These are phyloP conservation scores for Salisapilia sapeloensis DNA, from an alignment of 352 stramenopile genomes.

Conservation along the genomic window DNA sequence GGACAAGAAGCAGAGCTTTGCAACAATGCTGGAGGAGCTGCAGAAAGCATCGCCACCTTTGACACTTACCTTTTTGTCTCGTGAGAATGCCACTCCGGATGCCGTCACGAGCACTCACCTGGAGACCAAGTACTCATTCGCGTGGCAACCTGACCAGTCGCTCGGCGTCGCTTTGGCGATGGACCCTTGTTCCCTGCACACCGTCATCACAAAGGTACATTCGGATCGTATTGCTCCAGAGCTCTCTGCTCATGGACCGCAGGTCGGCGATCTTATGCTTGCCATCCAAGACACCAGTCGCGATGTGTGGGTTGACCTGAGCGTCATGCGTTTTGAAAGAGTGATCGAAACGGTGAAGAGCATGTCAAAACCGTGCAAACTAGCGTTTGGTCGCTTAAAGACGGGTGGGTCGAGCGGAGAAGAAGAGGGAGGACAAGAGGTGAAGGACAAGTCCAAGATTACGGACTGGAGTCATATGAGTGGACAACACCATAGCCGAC, in stretches of 20 bases:
- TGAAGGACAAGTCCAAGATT: slow-evolving; percentile 4
- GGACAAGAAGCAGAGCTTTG: slow-evolving; percentile 18
- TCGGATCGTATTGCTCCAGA: slow-evolving; percentile 30
- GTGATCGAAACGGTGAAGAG: slow-evolving; percentile 27
- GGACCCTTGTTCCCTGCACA: slow-evolving; percentile 58
- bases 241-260: slow-evolving; percentile 26
- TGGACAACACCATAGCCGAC: slow-evolving; percentile 7
- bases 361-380: slow-evolving; percentile 31
- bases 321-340: slow-evolving; percentile 53
- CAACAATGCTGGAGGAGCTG: slow-evolving; percentile 33
- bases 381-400: slow-evolving; percentile 35
- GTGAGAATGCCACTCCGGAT: slow-evolving; percentile 20
- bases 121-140: slow-evolving; percentile 27
- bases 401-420: slow-evolving; percentile 5
- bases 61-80: slow-evolving; percentile 43
- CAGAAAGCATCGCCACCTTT: slow-evolving; percentile 28
- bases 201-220: slow-evolving; percentile 47
- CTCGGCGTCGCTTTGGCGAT: slow-evolving; percentile 62
- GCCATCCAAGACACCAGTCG: slow-evolving; percentile 11
- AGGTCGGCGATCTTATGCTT: slow-evolving; percentile 49
- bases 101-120: slow-evolving; percentile 18
- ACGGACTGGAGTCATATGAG: slow-evolving; percentile 4
- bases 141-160: slow-evolving; percentile 21
- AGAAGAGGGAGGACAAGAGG: neutral
- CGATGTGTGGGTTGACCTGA: slow-evolving; percentile 15